Conservation (phyloP, 164 flowering plant species). For the Piper betle region DNA sequence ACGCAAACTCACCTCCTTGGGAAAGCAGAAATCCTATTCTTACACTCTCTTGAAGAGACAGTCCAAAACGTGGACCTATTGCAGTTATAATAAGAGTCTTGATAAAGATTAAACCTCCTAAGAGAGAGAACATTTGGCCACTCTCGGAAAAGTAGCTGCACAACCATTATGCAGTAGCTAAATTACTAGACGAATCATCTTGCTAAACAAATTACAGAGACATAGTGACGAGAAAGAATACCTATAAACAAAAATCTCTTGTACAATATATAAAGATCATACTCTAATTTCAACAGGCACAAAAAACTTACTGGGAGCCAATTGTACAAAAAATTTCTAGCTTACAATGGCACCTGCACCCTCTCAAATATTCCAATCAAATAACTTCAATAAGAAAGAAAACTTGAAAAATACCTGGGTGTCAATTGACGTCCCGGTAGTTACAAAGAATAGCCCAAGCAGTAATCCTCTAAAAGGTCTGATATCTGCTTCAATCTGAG, state of each 20-base stretch:
- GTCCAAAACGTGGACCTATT: conserved; percentile 93
- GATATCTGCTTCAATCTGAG: conserved; percentile 98
- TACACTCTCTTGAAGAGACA: conserved; percentile 73
- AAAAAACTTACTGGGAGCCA: too few species aligned
- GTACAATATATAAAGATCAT: too few species aligned
- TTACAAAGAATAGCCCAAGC: conserved; percentile 90
- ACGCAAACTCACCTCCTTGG: conserved; percentile 97
- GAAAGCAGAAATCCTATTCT: conserved; percentile 92
- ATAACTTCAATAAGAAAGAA: conserved; percentile 9
- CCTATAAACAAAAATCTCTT: too few species aligned
- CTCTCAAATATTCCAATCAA: too few species aligned
- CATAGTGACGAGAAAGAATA: too few species aligned
- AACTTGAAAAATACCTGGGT: conserved; percentile 42
- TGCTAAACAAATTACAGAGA: too few species aligned
- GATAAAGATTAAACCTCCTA: conserved; percentile 77
- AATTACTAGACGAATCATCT: too few species aligned
- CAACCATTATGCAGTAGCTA: background rate
- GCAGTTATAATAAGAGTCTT: conserved; percentile 91
- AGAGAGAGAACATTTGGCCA: conserved; percentile 95
- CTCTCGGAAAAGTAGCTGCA: conserved; percentile 87
- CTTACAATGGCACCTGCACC: too few species aligned
- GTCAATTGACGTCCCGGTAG: conserved; percentile 96
- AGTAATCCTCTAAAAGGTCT: conserved; percentile 95
- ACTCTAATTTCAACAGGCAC: too few species aligned
- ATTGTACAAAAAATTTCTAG: too few species aligned